Evolutionary conservation across 768 basidiomycete genomes (phyloP).

Genomic region (Lactarius trivialis): DNA sequence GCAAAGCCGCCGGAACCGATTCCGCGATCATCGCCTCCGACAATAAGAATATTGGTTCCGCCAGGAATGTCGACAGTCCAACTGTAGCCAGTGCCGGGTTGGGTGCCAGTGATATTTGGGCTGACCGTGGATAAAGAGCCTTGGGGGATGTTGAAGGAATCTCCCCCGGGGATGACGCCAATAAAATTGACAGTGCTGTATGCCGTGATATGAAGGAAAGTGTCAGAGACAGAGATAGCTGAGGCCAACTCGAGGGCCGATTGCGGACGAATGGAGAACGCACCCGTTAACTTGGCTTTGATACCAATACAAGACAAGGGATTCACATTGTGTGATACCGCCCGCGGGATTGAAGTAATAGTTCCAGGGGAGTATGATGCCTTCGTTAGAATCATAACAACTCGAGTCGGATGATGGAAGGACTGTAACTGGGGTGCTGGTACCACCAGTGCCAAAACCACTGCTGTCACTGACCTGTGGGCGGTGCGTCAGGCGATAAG

Average conservation of each 20-base stretch:
- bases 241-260: not conserved
- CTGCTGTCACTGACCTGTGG: conserved; percentile 50
- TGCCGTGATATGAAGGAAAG: not conserved
- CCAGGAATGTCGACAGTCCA: conserved; percentile 62
- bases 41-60: conserved; percentile 59
- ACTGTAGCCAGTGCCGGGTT: conserved; percentile 62
- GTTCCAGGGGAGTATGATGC: conserved; percentile 47
- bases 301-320: conserved; percentile 65
- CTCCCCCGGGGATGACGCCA: conserved; percentile 73
- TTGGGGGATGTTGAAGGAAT: conserved; percentile 61
- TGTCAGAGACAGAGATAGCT: not conserved
- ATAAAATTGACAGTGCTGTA: conserved; percentile 52
- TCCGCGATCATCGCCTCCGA: conserved; percentile 62
- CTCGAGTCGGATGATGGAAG: conserved; percentile 42
- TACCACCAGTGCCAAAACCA: conserved; percentile 68
- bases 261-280: conserved; percentile 14
- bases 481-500: not conserved
- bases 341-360: conserved; percentile 57
- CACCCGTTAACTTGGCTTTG: conserved; percentile 47
- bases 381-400: conserved; percentile 50
- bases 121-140: conserved; percentile 38
- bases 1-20: conserved; percentile 63
- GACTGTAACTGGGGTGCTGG: conserved; percentile 59
- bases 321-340: conserved; percentile 57
- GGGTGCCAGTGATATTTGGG: too few species aligned